A percentile compares a stretch with the other conserved stretches of the same genome.
Evolutionary conservation across 768 basidiomycete species (phyloP).

Genomic region (Collybiopsis confluens): DNA sequence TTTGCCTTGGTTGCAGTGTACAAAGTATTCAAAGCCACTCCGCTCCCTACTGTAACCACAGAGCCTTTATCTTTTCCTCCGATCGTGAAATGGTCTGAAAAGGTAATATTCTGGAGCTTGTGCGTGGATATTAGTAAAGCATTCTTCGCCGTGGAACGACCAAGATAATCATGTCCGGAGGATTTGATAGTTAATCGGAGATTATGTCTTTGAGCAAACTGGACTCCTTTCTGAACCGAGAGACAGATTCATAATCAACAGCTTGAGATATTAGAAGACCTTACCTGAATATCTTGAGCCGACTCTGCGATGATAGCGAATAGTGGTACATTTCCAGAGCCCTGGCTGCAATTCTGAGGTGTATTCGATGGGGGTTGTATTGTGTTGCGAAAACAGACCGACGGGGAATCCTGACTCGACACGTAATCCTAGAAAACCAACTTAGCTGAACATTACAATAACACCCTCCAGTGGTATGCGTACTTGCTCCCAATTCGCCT

Average conservation of each 20-base stretch:
- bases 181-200: constrained; percentile 28
- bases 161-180: constrained; percentile 38
- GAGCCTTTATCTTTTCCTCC: constrained; percentile 18
- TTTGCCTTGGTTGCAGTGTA: constrained; percentile 18
- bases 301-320: constrained; percentile 25
- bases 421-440: constrained; percentile 18
- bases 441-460: not conserved
- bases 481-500: constrained; percentile 13
- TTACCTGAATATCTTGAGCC: constrained; percentile 25
- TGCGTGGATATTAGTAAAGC: constrained; percentile 39
- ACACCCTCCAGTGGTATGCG: not conserved
- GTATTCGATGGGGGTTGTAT: not conserved
- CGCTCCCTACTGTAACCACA: constrained; percentile 24
- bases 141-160: constrained; percentile 36
- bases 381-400: constrained; percentile 18
- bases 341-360: constrained; percentile 26
- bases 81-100: constrained; percentile 17
- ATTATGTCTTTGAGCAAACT: constrained; percentile 22
- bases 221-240: constrained; percentile 21
- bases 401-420: constrained; percentile 19
- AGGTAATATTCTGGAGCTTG: constrained; percentile 29
- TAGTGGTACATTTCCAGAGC: constrained; percentile 19
- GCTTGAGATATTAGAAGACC: not conserved
- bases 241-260: not conserved
- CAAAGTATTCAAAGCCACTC: constrained; percentile 17